phyloP scores from a whole-genome alignment of 192 early-diverging fungal species.

The Entomortierella chlamydospora region DNA sequence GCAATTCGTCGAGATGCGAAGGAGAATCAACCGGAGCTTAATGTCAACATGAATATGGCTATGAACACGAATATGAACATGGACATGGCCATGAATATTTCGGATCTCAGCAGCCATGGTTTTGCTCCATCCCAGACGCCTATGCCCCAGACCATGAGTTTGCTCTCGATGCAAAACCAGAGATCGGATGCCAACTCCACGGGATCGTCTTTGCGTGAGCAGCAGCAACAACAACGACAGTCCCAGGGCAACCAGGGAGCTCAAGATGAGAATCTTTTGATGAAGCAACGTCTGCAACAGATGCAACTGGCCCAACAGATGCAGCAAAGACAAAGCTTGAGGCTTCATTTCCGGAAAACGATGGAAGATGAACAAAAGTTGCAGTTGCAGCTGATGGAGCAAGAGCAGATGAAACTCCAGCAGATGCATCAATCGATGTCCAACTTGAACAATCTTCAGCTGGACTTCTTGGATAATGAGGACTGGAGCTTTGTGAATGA shows the following conservation, averaged over 20 bases:
- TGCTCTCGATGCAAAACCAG: constrained; percentile 31
- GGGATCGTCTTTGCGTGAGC: not conserved
- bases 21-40: not conserved
- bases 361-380: constrained; percentile 42
- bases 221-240: constrained; percentile 19
- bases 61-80: constrained; percentile 24
- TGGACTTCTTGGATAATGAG: constrained; percentile 47
- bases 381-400: constrained; percentile 44
- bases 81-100: constrained; percentile 27
- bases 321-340: constrained; percentile 26
- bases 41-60: constrained; percentile 32
- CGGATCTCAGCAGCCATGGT: not conserved
- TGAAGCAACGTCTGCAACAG: constrained; percentile 31
- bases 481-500: constrained; percentile 54
- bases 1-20: not conserved
- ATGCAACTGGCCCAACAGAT: constrained; percentile 41
- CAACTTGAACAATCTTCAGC: constrained; percentile 25
- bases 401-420: constrained; percentile 47
- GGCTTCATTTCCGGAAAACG: constrained; percentile 28
- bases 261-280: not conserved
- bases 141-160: constrained; percentile 39
- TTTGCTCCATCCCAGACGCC: constrained; percentile 15
- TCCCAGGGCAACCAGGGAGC: not conserved
- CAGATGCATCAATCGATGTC: constrained; percentile 36
- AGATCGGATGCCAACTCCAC: not conserved